Base-by-base conservation (phyloP, 805 yeast genomes). In the Pichia membranifaciens region DNA sequence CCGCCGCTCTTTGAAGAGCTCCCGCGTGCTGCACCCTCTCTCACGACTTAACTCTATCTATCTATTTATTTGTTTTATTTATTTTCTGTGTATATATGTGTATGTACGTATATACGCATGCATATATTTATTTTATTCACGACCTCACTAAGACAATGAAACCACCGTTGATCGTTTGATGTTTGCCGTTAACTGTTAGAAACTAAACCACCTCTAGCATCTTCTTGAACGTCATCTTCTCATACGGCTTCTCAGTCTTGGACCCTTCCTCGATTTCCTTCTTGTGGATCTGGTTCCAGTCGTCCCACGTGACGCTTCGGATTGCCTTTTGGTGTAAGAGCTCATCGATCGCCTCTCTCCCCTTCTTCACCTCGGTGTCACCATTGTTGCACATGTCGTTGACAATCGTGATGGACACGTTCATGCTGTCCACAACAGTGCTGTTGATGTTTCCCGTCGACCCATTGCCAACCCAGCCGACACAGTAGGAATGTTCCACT, bases 381-480 rank as follows among this genome's bases (percentile, higher is more conserved):
- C 21, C 48, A 35, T 22, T 59, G n/a, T n/a, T 5, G 45, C 32
- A n/a, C 35, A 60, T 25, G 33, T 88, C 96, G 33, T 73, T 68
- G 16, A 80, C 58, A 0, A 93, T 71, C 12, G 72, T 67, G 23
- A 80, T 87, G 0, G 88, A 91, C 0, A 91, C 82, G 8, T 79
- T 75, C 52, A 82, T 82, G 1, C 96, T 79, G 50, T 85, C 89
- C 74, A 83, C 76, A 84, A 91, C 86, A 0, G 98, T 88, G 13
- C 87, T 75, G 16, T 95, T 95, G 54, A 93, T 93, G 3, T 88
- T 95, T 1, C 99, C 99, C 25, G 76, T 75, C 7, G 96, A 85
- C 1, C 96, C 95, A 44, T 77, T 81, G 48, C 84, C 79, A 41
- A 89, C 82, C 99, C 99, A 93, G 0, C 99, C 99, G 8, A 89